These are phyloP conservation scores for Calonectria hongkongensis DNA, from an alignment of 2,329 filamentous ascomycete species.

Conservation along the genomic window DNA sequence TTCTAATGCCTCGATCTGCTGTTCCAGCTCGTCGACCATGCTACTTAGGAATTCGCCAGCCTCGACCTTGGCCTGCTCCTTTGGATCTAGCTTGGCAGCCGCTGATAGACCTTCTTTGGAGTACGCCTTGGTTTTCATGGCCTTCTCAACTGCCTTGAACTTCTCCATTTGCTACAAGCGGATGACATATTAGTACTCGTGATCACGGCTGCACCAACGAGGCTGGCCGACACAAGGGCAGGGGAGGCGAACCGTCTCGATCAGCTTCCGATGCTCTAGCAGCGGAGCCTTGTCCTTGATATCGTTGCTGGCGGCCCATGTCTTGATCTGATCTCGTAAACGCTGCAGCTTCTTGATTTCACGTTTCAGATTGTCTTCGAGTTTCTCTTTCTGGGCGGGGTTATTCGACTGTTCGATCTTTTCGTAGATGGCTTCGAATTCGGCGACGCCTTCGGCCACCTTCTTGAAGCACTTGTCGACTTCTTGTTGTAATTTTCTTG, in stretches of 20 bases:
- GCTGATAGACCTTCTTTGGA: slow-evolving; percentile 97
- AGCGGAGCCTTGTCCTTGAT: slow-evolving; percentile 99
- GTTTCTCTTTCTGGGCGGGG: slow-evolving; percentile 96
- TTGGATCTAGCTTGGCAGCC: slow-evolving; percentile 95
- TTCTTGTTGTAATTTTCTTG: slow-evolving; percentile 97
- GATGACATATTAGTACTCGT: slow-evolving; percentile 44
- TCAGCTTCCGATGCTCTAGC: slow-evolving; percentile 94
- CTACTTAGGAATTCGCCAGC: slow-evolving; percentile 88
- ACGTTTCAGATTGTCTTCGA: slow-evolving; percentile 97
- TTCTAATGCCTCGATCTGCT: slow-evolving; percentile 94
- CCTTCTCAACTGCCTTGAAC: slow-evolving; percentile 99
- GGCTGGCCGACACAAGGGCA: slow-evolving; percentile 35
- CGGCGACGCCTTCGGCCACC: slow-evolving; percentile 91
- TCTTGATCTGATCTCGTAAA: slow-evolving; percentile 98
- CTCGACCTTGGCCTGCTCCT: slow-evolving; percentile 95
- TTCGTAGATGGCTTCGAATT: slow-evolving; percentile 97
- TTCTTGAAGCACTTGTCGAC: slow-evolving; percentile 99
- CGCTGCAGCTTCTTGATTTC: slow-evolving; percentile 99
- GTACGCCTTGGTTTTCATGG: slow-evolving; percentile 99
- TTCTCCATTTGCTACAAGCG: slow-evolving; percentile 93
- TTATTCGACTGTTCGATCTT: slow-evolving; percentile 97
- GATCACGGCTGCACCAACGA: slow-evolving; percentile 23
- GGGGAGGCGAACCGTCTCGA: slow-evolving; percentile 87
- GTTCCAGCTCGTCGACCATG: slow-evolving; percentile 94
- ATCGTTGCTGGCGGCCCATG: slow-evolving; percentile 98